These are phyloP conservation scores for Xylaria venustula DNA, from an alignment of 495 filamentous ascomycete genomes.

Conservation along the genomic window DNA sequence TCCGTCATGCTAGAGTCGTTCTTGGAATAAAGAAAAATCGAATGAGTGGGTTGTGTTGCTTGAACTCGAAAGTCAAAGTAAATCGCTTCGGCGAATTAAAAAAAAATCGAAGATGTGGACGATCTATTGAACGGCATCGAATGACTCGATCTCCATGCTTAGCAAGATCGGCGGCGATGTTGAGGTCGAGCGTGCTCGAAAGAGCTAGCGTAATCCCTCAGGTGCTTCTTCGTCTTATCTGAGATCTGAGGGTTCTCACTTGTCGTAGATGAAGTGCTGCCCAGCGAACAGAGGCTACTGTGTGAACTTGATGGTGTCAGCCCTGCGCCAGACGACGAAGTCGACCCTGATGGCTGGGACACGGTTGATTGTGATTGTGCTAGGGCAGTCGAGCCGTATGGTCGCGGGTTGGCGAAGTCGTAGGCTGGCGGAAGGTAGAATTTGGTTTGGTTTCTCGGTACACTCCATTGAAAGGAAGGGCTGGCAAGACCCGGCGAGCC, in stretches of 20 bases:
- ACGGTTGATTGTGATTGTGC: constrained; percentile 26
- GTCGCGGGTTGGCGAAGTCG: constrained; percentile 59
- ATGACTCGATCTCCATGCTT: constrained; percentile 10
- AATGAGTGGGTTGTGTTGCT: constrained; percentile 39
- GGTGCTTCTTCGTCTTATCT: constrained; percentile 73
- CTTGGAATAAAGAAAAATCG: constrained; percentile 22
- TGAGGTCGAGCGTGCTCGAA: constrained; percentile 75
- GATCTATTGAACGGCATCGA: constrained; percentile 14
- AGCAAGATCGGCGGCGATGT: constrained; percentile 49
- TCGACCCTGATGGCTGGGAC: constrained; percentile 32
- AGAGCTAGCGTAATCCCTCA: constrained; percentile 80
- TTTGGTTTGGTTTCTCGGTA: constrained; percentile 38
- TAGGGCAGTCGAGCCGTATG: constrained; percentile 41
- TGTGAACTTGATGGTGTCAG: constrained; percentile 82
- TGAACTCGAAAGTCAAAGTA: constrained; percentile 22
- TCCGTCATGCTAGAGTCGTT: constrained; percentile 28
- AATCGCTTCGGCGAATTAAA: constrained; percentile 22
- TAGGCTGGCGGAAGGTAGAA: constrained; percentile 72
- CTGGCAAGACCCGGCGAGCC: constrained; percentile 49
- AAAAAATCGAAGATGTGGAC: constrained; percentile 26
- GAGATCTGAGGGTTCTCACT: constrained; percentile 60
- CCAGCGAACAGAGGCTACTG: constrained; percentile 78
- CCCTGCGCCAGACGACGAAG: constrained; percentile 36
- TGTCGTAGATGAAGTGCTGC: constrained; percentile 51
- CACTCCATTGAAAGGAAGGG: constrained; percentile 44